Percentiles rank a stretch among this genome's conserved stretches.
These are phyloP conservation scores for Coemansia sp. DNA, from an alignment of 192 early-diverging fungal species.

Conservation along the genomic window DNA sequence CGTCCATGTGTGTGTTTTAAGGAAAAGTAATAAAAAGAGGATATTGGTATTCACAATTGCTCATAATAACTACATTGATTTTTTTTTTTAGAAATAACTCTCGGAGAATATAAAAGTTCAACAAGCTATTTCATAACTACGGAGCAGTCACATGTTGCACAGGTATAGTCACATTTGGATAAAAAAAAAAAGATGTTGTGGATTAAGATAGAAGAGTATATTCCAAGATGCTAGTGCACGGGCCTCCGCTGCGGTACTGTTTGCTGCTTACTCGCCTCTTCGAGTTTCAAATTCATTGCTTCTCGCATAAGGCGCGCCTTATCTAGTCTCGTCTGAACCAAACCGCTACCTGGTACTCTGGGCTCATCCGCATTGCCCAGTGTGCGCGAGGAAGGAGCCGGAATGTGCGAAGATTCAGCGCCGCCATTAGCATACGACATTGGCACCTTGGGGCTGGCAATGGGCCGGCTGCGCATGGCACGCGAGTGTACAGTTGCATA, in stretches of 20 bases:
- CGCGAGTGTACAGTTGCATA: slow-evolving; percentile 48
- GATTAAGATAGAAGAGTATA: background rate
- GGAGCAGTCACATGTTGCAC: background rate
- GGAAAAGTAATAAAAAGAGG: background rate
- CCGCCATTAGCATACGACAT: slow-evolving; percentile 11
- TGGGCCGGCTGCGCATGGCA: slow-evolving; percentile 34
- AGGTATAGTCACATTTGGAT: background rate
- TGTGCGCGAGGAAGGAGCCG: slow-evolving; percentile 18
- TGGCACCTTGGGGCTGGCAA: slow-evolving; percentile 39
- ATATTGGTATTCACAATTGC: background rate
- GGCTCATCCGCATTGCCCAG: slow-evolving; percentile 18
- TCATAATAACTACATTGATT: no score
- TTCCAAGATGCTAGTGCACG: background rate
- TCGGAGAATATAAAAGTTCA: background rate
- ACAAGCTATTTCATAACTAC: background rate
- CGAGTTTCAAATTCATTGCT: slow-evolving; percentile 25
- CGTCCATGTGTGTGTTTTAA: background rate
- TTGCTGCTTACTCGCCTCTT: slow-evolving; percentile 27
- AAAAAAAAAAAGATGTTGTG: background rate
- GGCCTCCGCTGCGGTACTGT: slow-evolving; percentile 43
- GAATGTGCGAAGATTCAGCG: slow-evolving; percentile 16
- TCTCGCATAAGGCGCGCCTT: slow-evolving; percentile 35
- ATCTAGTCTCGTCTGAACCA: slow-evolving; percentile 35
- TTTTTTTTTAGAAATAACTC: background rate
- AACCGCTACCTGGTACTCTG: slow-evolving; percentile 12